Evolutionary conservation across 768 basidiomycete species (phyloP).

Genomic region (Sporobolomyces roseus): DNA sequence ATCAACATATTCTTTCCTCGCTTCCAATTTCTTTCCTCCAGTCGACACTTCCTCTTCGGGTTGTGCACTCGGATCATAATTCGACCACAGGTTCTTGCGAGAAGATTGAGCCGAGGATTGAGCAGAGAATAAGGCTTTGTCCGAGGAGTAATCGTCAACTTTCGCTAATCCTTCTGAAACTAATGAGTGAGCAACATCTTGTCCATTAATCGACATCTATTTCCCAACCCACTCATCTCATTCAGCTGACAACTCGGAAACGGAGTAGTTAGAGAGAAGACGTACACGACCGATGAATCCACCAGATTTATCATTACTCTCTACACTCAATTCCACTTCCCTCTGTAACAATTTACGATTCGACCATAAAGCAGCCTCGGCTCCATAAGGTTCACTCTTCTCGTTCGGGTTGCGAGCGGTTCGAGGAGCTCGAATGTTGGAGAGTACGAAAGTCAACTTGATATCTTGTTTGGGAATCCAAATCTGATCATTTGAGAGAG

Average conservation of each 20-base stretch:
- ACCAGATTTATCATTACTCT: slow-evolving; percentile 84
- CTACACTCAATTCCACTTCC: slow-evolving; percentile 89
- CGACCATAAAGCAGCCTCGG: slow-evolving; percentile 75
- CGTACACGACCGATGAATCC: slow-evolving; percentile 83
- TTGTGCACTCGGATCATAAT: slow-evolving; percentile 51
- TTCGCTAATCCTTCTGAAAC: slow-evolving; percentile 80
- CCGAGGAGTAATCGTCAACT: slow-evolving; percentile 80
- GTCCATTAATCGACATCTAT: slow-evolving; percentile 56
- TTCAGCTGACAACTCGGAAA: not conserved
- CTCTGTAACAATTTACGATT: slow-evolving; percentile 82
- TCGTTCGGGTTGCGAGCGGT: slow-evolving; percentile 72
- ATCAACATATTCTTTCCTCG: slow-evolving; percentile 78
- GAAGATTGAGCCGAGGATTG: slow-evolving; percentile 83
- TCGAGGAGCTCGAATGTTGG: slow-evolving; percentile 87
- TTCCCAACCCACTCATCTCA: not conserved
- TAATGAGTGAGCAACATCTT: slow-evolving; percentile 80
- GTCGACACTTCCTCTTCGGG: slow-evolving; percentile 45
- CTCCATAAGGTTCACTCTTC: slow-evolving; percentile 82
- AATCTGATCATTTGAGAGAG: slow-evolving; percentile 17
- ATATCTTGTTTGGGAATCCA: slow-evolving; percentile 58
- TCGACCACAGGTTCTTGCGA: slow-evolving; percentile 61
- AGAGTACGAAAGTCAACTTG: slow-evolving; percentile 83
- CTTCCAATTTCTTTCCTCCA: slow-evolving; percentile 48
- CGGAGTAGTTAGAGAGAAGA: slow-evolving; percentile 50
- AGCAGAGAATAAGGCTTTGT: slow-evolving; percentile 71